Conservation (phyloP, 768 basidiomycete species). For the Podaxis sp. region DNA sequence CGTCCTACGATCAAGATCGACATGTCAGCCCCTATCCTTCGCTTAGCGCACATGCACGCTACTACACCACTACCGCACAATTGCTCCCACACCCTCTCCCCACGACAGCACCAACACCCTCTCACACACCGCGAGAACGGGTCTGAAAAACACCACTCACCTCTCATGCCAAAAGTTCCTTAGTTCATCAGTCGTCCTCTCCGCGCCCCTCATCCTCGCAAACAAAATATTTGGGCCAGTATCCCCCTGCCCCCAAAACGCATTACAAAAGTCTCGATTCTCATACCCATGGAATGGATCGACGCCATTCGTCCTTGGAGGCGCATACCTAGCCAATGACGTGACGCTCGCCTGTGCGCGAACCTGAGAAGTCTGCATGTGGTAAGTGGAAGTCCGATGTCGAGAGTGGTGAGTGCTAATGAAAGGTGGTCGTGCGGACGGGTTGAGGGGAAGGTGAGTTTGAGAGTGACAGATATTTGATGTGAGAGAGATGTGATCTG, state of each 20-base stretch:
- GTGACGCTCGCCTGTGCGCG: slow-evolving; percentile 71
- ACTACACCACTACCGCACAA: neutral
- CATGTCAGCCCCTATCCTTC: neutral
- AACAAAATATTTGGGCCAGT: slow-evolving; percentile 87
- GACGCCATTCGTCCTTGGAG: slow-evolving; percentile 45
- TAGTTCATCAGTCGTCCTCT: slow-evolving; percentile 86
- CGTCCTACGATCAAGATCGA: slow-evolving; percentile 48
- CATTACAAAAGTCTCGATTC: slow-evolving; percentile 84
- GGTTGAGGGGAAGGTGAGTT: neutral
- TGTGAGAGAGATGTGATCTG: slow-evolving; percentile 11
- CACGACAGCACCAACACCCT: neutral
- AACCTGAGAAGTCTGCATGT: slow-evolving; percentile 10
- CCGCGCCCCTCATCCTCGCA: slow-evolving; percentile 81
- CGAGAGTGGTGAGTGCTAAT: neutral
- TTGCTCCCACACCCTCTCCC: neutral
- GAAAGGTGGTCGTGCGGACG: no score
- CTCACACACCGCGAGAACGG: slow-evolving; percentile 2
- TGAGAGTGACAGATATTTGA: slow-evolving; percentile 15
- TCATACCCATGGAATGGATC: slow-evolving; percentile 42
- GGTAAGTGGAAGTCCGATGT: slow-evolving; percentile 3
- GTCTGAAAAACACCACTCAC: slow-evolving; percentile 42
- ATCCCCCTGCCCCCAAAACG: slow-evolving; percentile 91
- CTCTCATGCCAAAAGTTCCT: slow-evolving; percentile 90
- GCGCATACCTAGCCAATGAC: slow-evolving; percentile 64
- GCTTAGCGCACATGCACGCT: neutral